Percentiles rank a stretch among this genome's conserved stretches.
phyloP scores from a whole-genome alignment of 1,284 basidiomycete genomes.

The Sphagnurus paluster region DNA sequence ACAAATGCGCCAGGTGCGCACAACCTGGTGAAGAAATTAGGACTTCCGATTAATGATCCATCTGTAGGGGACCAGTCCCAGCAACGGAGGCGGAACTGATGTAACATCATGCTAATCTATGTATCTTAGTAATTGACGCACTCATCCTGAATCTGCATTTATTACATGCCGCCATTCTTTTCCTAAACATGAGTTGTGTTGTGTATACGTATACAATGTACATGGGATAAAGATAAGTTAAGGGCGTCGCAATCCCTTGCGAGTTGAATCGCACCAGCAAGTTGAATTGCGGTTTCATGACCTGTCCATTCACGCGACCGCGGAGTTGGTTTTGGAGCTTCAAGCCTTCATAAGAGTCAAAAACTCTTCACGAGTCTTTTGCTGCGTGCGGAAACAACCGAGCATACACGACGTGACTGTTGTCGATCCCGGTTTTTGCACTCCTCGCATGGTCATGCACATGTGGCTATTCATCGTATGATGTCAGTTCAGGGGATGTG shows the following conservation, averaged over 20 bases:
- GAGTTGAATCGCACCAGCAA: constrained; percentile 28
- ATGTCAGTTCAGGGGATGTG: constrained; percentile 17
- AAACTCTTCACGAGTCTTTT: constrained; percentile 97
- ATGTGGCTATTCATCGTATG: constrained; percentile 68
- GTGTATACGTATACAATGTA: too few species aligned
- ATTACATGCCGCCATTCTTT: background rate
- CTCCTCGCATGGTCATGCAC: constrained; percentile 99
- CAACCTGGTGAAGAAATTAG: constrained; percentile 53
- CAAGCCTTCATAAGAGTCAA: constrained; percentile 74
- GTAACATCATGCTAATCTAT: background rate
- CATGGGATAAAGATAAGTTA: constrained; percentile 15
- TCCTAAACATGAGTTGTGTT: too few species aligned
- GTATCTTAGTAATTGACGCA: constrained; percentile 8
- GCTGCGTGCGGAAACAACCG: constrained; percentile 94
- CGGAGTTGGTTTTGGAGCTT: too few species aligned
- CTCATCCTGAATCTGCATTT: constrained; percentile 1
- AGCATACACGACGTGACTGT: constrained; percentile 99
- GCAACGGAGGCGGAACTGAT: constrained; percentile 48
- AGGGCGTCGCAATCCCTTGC: constrained; percentile 6
- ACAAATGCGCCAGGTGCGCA: constrained; percentile 23
- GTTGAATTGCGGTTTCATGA: constrained; percentile 29
- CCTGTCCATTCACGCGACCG: too few species aligned
- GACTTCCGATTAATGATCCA: constrained; percentile 55
- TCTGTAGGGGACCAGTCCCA: constrained; percentile 55
- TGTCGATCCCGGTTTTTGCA: constrained; percentile 95